Percentiles rank a stretch among this genome's conserved stretches.
These are phyloP conservation scores for Boletus rubescentipes DNA, from an alignment of 768 basidiomycete genomes.

Conservation along the genomic window DNA sequence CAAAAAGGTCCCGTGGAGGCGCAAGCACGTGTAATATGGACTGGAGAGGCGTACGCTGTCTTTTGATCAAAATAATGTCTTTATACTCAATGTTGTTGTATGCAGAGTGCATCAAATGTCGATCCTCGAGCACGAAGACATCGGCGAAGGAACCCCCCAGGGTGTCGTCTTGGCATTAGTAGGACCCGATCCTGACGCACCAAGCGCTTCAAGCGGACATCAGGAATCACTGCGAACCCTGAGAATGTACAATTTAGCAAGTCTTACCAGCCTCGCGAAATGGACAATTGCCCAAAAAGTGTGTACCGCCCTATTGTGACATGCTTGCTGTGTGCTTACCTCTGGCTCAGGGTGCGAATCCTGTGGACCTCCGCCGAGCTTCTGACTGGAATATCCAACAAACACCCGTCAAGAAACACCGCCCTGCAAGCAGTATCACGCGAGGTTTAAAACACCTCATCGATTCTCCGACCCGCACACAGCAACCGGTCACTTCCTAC, in stretches of 20 bases:
- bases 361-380: slow-evolving; percentile 57
- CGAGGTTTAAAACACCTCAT: slow-evolving; percentile 60
- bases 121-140: slow-evolving; percentile 60
- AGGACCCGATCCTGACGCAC: slow-evolving; percentile 55
- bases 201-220: slow-evolving; percentile 42
- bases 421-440: slow-evolving; percentile 56
- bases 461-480: slow-evolving; percentile 36
- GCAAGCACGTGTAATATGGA: slow-evolving; percentile 64
- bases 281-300: slow-evolving; percentile 74
- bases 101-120: slow-evolving; percentile 75
- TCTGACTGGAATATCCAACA: slow-evolving; percentile 52
- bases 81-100: neutral
- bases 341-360: slow-evolving; percentile 48
- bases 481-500: slow-evolving; percentile 27
- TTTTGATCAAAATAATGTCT: neutral
- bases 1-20: slow-evolving; percentile 72
- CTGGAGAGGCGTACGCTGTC: slow-evolving; percentile 66
- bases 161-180: slow-evolving; percentile 80
- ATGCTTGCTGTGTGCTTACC: slow-evolving; percentile 7
- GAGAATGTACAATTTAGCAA: slow-evolving; percentile 83
- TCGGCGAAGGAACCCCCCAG: slow-evolving; percentile 58
- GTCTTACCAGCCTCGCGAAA: slow-evolving; percentile 70
- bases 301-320: slow-evolving; percentile 2
- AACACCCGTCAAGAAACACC: slow-evolving; percentile 46
- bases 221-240: slow-evolving; percentile 55